Percentiles rank a stretch among this genome's conserved stretches.
phyloP scores from a whole-genome alignment of 1,139 yeast genomes.

The Oligophagozyma castellii region DNA sequence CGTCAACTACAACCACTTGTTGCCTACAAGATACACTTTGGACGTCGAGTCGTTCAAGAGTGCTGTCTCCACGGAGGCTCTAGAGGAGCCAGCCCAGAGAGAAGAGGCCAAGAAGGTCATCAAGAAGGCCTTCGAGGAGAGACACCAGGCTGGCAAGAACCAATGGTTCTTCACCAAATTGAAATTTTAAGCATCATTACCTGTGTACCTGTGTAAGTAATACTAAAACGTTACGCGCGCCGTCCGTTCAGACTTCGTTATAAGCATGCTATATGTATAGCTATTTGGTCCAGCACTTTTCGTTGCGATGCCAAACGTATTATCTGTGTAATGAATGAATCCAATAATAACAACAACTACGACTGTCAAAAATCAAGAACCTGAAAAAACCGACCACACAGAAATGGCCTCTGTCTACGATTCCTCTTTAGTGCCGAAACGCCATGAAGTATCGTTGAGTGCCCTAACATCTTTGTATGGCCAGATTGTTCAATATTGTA shows the following conservation, averaged over 20 bases:
- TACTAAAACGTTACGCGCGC: too few relatives aligned
- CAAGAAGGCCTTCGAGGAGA: slow-evolving; percentile 98
- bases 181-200: slow-evolving; percentile 71
- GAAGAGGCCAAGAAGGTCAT: slow-evolving; percentile 98
- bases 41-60: slow-evolving; percentile 94
- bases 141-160: slow-evolving; percentile 99
- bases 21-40: slow-evolving; percentile 99
- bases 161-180: slow-evolving; percentile 99
- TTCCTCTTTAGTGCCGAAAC: slow-evolving; percentile 16
- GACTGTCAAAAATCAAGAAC: not conserved
- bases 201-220: too few relatives aligned
- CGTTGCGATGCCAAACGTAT: too few relatives aligned
- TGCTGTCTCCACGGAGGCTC: slow-evolving; percentile 84
- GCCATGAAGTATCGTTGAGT: slow-evolving; percentile 25
- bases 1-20: slow-evolving; percentile 98
- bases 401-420: slow-evolving; percentile 1
- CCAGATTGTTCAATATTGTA: slow-evolving; percentile 17
- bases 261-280: too few relatives aligned
- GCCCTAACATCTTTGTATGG: slow-evolving; percentile 22
- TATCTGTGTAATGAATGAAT: not conserved
- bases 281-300: too few relatives aligned
- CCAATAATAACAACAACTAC: not conserved
- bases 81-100: slow-evolving; percentile 96
- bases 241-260: too few relatives aligned
- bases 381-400: not conserved